These are phyloP conservation scores for Trametes polyzona DNA, from an alignment of 1,284 basidiomycete genomes.

Conservation along the genomic window DNA sequence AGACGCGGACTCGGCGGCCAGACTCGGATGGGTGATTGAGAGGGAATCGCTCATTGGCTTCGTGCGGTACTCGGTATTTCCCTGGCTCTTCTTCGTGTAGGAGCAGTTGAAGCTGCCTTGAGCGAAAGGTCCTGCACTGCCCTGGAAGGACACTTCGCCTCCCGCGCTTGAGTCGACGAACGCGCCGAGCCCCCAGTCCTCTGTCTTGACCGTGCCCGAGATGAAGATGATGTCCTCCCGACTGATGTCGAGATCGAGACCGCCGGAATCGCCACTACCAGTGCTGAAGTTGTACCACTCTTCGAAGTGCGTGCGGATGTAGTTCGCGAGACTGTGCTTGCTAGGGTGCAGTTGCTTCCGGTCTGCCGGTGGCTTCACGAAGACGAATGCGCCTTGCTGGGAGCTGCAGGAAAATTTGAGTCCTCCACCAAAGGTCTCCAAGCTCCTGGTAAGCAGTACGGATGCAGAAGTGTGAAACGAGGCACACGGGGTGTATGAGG, in stretches of 20 bases:
- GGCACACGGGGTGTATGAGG: no score
- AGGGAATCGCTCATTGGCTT: background rate
- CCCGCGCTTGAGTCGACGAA: slow-evolving; percentile 15
- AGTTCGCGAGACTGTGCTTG: slow-evolving; percentile 16
- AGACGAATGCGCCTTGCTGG: slow-evolving; percentile 29
- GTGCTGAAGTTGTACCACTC: slow-evolving; percentile 28
- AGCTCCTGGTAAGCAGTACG: background rate
- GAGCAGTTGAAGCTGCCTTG: slow-evolving; percentile 6
- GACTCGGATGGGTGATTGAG: background rate
- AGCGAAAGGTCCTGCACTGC: slow-evolving; percentile 7
- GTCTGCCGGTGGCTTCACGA: slow-evolving; percentile 21
- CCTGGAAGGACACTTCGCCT: slow-evolving; percentile 20
- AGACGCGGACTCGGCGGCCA: no score
- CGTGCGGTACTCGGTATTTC: slow-evolving; percentile 1
- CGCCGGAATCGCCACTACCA: no score
- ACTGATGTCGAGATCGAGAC: slow-evolving; percentile 15
- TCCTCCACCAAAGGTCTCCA: slow-evolving; percentile 10
- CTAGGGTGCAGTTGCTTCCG: slow-evolving; percentile 12
- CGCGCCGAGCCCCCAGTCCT: slow-evolving; percentile 32
- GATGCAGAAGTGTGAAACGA: background rate
- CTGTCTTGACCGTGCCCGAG: slow-evolving; percentile 29
- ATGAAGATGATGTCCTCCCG: slow-evolving; percentile 29
- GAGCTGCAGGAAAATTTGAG: slow-evolving; percentile 25
- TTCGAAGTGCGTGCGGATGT: slow-evolving; percentile 25
- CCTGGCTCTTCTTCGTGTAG: background rate